These are phyloP conservation scores for Boletellus deceptivus DNA, from an alignment of 1,284 basidiomycete species.

Conservation along the genomic window DNA sequence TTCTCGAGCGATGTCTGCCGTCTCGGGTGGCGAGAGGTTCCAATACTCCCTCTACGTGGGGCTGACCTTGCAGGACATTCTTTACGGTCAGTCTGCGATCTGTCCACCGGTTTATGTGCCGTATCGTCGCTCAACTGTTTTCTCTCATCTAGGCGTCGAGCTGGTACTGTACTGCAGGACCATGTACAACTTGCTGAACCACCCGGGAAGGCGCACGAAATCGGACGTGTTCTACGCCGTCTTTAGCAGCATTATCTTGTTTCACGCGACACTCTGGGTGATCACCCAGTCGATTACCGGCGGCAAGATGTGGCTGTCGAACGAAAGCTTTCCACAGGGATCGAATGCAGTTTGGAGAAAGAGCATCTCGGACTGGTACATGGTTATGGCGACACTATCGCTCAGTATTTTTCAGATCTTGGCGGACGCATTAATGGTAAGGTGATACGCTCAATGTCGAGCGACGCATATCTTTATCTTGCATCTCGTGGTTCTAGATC, in stretches of 20 bases:
- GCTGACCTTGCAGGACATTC: constrained; percentile 6
- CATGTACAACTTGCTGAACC: neutral
- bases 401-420: constrained; percentile 15
- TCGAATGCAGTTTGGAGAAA: neutral
- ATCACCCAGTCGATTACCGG: constrained; percentile 7
- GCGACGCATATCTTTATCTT: neutral
- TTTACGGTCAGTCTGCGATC: constrained; percentile 9
- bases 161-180: constrained; percentile 12
- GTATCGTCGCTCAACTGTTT: too few species aligned
- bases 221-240: constrained; percentile 8
- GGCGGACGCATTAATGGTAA: constrained; percentile 18
- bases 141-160: constrained; percentile 6
- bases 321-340: constrained; percentile 4
- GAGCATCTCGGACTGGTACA: constrained; percentile 4
- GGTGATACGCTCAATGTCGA: neutral
- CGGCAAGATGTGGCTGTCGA: constrained; percentile 12
- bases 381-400: constrained; percentile 3
- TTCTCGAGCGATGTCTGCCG: neutral
- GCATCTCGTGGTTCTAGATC: constrained; percentile 2
- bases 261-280: constrained; percentile 9
- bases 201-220: neutral
- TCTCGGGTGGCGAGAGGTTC: neutral
- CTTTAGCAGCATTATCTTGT: constrained; percentile 12
- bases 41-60: constrained; percentile 7
- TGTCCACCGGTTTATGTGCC: neutral